Evolutionary conservation across 805 yeast genomes (phyloP), one percentile per base, ranked within the genome.

Genomic region (Ogataea neopini): DNA sequence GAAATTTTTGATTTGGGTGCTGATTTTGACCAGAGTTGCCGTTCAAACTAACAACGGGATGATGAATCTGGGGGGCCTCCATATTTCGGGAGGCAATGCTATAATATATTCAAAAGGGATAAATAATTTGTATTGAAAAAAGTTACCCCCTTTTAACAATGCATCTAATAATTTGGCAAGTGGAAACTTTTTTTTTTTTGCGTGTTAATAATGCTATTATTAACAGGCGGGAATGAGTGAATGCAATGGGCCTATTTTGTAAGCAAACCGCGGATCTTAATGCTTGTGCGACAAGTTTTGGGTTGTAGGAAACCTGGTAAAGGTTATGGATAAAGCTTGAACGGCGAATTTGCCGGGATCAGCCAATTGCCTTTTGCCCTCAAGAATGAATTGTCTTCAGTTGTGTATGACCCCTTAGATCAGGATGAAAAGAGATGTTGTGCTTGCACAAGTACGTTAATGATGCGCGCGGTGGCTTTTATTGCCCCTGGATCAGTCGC

Each of bases 31-130:
- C 33, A 26, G 33, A 3, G 15, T 13, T 26, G 14, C 17, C n/a
- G 33, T 25, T 39, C 9, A 39, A 7, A 23, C 25, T 6, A 8
- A 35, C 25, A 13, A 29, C 15, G 14, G 36, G 48, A 14, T 47
- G 53, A 25, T 51, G 60, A 25, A 48, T 43, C 34, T 53, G 50
- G 17, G 52, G 45, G 11, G 37, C 47, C 35, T 51, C 54, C 54
- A 50, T 50, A 25, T 23, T 40, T 30, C 15, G 17, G 14, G 34
- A 6, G 34, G 34, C 8, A 30, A n/a, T 13, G 25, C 25, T 5
- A 22, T 9, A n/a, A 18, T 17, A n/a, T 17, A 11, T 14, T n/a
- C 18, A 30, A 13, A n/a, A 28, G 4, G 34, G 34, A n/a, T 11
- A 15, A n/a, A 6, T n/a, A n/a, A 13, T 11, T 13, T 30, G n/a